Evolutionary conservation across 2,329 filamentous ascomycete genomes (phyloP).

Genomic region (Colletotrichum gloeosporioides): DNA sequence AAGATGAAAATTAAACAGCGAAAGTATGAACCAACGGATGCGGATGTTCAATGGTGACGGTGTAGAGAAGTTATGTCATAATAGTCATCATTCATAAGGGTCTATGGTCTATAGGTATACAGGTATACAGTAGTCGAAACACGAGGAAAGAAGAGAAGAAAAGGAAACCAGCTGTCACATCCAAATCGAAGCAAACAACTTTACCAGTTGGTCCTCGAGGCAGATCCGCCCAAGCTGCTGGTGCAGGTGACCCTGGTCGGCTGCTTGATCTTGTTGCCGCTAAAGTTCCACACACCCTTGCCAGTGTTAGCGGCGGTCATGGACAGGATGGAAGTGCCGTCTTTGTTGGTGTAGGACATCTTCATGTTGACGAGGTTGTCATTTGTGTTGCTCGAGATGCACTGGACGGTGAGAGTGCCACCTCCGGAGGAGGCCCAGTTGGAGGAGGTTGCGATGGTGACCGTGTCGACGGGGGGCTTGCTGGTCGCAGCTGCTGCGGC

Average conservation of each 20-base stretch:
- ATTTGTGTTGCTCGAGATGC: slow-evolving; percentile 18
- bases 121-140: neutral
- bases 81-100: neutral
- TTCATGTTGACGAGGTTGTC: slow-evolving; percentile 24
- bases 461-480: neutral
- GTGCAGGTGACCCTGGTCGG: slow-evolving; percentile 16
- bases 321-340: slow-evolving; percentile 13
- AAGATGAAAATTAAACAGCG: accelerated
- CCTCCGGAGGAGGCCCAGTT: slow-evolving; percentile 21
- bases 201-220: neutral
- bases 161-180: neutral
- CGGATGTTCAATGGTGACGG: accelerated
- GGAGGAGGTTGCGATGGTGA: slow-evolving; percentile 2
- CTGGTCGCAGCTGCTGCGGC: neutral
- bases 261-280: slow-evolving; percentile 21
- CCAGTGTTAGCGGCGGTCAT: neutral
- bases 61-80: neutral
- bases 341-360: slow-evolving; percentile 27
- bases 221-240: slow-evolving; percentile 14
- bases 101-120: neutral
- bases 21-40: neutral
- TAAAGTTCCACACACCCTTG: slow-evolving; percentile 22
- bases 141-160: neutral
- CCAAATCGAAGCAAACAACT: accelerated
- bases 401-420: slow-evolving; percentile 23